Evolutionary conservation across 73 alveolate species (phyloP).

Genomic region (Paramecium pentaurelia): DNA sequence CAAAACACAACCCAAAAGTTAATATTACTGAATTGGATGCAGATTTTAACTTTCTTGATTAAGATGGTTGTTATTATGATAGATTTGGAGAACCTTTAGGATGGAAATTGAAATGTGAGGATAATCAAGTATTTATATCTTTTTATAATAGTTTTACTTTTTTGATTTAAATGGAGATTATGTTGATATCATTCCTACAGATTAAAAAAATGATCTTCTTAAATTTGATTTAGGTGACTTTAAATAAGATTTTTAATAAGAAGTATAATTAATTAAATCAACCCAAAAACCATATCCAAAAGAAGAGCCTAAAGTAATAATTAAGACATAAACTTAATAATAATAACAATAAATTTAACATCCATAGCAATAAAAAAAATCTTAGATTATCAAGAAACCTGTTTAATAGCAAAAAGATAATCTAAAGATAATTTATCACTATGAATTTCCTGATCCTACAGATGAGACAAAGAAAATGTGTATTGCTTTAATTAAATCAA

Average conservation of each 20-base stretch:
- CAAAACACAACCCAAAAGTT: not conserved
- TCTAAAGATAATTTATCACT: not conserved
- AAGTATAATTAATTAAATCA: not conserved
- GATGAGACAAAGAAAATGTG: not conserved
- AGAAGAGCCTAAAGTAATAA: not conserved
- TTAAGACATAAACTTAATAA: not conserved
- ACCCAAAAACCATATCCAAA: not conserved
- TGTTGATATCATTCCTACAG: not conserved
- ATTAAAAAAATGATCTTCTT: not conserved
- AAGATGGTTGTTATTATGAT: constrained; percentile 14
- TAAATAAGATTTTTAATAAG: not conserved
- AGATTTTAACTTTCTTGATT: not conserved
- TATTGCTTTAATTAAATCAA: not conserved
- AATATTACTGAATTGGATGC: not conserved
- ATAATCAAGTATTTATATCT: not conserved
- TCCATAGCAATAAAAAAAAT: not conserved
- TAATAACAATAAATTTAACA: not conserved
- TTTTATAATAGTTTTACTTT: not conserved
- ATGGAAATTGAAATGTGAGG: not conserved
- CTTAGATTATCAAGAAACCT: not conserved
- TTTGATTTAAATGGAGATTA: constrained; percentile 14
- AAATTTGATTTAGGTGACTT: constrained; percentile 9
- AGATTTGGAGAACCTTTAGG: not conserved
- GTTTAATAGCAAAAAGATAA: not conserved
- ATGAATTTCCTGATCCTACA: not conserved